Evolutionary conservation across 139 green algal genomes (phyloP).

Genomic region (Trebouxia sp.): DNA sequence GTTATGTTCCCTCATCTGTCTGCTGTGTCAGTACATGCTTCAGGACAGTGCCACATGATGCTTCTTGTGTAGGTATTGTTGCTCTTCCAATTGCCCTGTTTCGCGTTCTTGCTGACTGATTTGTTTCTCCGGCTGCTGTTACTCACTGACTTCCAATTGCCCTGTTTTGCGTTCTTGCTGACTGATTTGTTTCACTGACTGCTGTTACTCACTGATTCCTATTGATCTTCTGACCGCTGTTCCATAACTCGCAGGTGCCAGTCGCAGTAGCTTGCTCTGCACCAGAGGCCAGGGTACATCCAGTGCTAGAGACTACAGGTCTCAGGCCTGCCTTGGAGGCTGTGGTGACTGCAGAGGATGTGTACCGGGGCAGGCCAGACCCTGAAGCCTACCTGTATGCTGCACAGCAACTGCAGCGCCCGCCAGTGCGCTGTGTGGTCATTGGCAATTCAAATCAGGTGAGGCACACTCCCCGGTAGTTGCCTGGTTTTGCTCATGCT

Average conservation of each 20-base stretch:
- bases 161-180: no score
- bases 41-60: no score
- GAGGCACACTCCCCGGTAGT: neutral
- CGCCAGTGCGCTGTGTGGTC: conserved; percentile 88
- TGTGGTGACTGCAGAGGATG: conserved; percentile 82
- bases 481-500: neutral
- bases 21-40: no score
- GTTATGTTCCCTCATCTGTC: no score
- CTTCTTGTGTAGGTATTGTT: no score
- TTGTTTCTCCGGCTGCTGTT: no score
- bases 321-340: conserved; percentile 70
- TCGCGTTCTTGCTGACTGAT: no score
- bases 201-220: neutral
- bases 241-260: conserved; percentile 51
- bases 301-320: conserved; percentile 52
- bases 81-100: no score
- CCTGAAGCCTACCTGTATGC: conserved; percentile 79
- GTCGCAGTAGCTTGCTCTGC: conserved; percentile 74
- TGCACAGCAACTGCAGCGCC: conserved; percentile 73
- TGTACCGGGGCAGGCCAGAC: conserved; percentile 69
- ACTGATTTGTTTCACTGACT: neutral
- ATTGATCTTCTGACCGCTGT: neutral
- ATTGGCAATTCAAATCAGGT: conserved; percentile 66
- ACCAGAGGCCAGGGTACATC: conserved; percentile 53
- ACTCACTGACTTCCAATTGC: no score